A percentile compares a stretch with the other conserved stretches of the same genome.
phyloP scores from a whole-genome alignment of 768 basidiomycete genomes.

The Porpolomopsis calyptriformis region DNA sequence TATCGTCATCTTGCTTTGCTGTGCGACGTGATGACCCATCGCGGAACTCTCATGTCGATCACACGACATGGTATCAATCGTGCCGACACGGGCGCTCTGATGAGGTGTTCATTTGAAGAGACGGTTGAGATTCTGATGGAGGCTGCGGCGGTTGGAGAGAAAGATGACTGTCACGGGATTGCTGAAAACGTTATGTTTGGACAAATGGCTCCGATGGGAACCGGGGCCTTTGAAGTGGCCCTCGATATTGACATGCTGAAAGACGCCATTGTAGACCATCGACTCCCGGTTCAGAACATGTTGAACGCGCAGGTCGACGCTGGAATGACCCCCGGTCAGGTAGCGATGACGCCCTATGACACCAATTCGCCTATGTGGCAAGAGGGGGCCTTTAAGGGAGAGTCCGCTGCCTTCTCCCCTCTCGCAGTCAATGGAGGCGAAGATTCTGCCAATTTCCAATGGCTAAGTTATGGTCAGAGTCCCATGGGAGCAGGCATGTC shows the following conservation, averaged over 20 bases:
- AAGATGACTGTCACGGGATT: slow-evolving; percentile 95
- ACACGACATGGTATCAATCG: slow-evolving; percentile 99
- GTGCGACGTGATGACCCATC: slow-evolving; percentile 97
- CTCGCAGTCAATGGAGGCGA: slow-evolving; percentile 81
- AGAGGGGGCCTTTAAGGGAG: slow-evolving; percentile 67
- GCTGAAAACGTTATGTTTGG: slow-evolving; percentile 99
- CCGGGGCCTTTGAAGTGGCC: slow-evolving; percentile 90
- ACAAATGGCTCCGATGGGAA: slow-evolving; percentile 99
- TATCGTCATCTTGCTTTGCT: slow-evolving; percentile 95
- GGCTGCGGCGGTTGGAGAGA: slow-evolving; percentile 94
- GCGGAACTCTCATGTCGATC: slow-evolving; percentile 92
- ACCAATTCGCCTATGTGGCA: slow-evolving; percentile 81
- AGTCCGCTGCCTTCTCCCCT: slow-evolving; percentile 90
- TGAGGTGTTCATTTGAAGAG: slow-evolving; percentile 99
- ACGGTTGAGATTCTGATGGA: slow-evolving; percentile 99
- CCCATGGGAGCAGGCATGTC: slow-evolving; percentile 84
- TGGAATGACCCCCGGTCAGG: slow-evolving; percentile 84
- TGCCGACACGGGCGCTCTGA: slow-evolving; percentile 95
- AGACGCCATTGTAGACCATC: slow-evolving; percentile 95
- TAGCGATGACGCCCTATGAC: slow-evolving; percentile 95
- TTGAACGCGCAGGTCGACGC: slow-evolving; percentile 71
- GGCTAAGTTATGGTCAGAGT: slow-evolving; percentile 73
- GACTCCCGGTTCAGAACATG: slow-evolving; percentile 76
- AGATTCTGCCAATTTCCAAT: slow-evolving; percentile 64
- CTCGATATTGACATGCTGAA: slow-evolving; percentile 98